These are phyloP conservation scores for Allium sativum DNA, from an alignment of 106 monocot species.

Conservation along the genomic window DNA sequence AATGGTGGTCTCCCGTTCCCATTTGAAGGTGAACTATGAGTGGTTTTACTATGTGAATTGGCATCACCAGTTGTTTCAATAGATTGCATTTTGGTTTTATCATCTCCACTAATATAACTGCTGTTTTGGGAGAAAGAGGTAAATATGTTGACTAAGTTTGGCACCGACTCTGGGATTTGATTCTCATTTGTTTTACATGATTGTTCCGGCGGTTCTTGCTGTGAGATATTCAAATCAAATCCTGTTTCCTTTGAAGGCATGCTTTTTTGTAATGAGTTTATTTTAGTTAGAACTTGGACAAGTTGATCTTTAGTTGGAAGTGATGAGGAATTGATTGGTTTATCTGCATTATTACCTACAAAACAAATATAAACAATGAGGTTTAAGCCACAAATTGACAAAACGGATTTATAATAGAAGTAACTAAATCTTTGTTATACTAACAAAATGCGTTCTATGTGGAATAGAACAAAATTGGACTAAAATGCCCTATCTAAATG, in stretches of 20 bases:
- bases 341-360: constrained; percentile 37
- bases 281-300: constrained; percentile 46
- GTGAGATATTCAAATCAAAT: constrained; percentile 73
- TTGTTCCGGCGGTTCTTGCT: constrained; percentile 27
- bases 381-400: neutral
- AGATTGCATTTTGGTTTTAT: constrained; percentile 8
- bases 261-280: constrained; percentile 22
- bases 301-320: constrained; percentile 41
- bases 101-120: constrained; percentile 8
- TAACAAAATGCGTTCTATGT: too few relatives aligned
- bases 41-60: constrained; percentile 9
- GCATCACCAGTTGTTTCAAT: constrained; percentile 1
- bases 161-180: constrained; percentile 30
- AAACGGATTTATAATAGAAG: neutral
- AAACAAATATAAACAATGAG: constrained; percentile 2
- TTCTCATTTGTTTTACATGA: constrained; percentile 16
- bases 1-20: constrained; percentile 13
- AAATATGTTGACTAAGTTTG: constrained; percentile 35
- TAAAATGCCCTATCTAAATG: too few relatives aligned
- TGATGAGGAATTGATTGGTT: constrained; percentile 18
- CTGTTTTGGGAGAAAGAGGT: constrained; percentile 24
- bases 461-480: too few relatives aligned
- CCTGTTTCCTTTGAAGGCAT: constrained; percentile 21
- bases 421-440: neutral
- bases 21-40: constrained; percentile 3